Conservation (phyloP, 2,329 filamentous ascomycete species). For the Botrytis fragariae region DNA sequence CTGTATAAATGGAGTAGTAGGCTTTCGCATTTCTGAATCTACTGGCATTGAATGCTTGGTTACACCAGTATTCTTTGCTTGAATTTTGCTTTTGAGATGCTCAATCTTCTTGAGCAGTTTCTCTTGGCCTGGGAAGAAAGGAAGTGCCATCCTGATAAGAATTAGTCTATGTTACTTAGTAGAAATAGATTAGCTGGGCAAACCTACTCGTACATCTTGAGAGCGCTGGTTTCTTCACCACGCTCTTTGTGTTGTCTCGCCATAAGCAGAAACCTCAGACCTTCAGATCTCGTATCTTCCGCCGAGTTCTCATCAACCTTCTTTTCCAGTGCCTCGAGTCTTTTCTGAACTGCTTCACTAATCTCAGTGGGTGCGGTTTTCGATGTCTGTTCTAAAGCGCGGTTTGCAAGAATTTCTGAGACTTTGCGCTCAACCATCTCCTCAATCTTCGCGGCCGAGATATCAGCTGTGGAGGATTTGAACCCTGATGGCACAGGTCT, state of each 20-base stretch:
- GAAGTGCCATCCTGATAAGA: constrained; percentile 63
- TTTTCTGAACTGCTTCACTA: constrained; percentile 74
- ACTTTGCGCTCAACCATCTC: constrained; percentile 91
- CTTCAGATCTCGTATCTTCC: constrained; percentile 76
- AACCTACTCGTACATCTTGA: constrained; percentile 66
- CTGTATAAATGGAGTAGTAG: constrained; percentile 29
- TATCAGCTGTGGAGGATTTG: constrained; percentile 39
- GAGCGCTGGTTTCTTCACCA: constrained; percentile 72
- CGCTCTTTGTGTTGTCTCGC: constrained; percentile 85
- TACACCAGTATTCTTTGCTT: constrained; percentile 38
- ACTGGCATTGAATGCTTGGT: constrained; percentile 3
- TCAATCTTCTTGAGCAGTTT: constrained; percentile 73
- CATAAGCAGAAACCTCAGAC: constrained; percentile 81
- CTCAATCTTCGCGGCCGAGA: constrained; percentile 76
- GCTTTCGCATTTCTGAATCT: constrained; percentile 25
- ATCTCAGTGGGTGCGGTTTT: constrained; percentile 49
- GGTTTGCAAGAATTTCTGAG: constrained; percentile 80
- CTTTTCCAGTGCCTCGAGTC: constrained; percentile 80
- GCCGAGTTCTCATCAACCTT: constrained; percentile 67
- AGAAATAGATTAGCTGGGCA: neutral
- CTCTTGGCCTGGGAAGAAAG: constrained; percentile 81
- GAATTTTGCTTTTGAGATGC: constrained; percentile 54
- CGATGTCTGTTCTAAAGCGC: constrained; percentile 57
- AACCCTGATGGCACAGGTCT: constrained; percentile 37
- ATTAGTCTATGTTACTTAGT: neutral